A percentile compares a stretch with the other conserved stretches of the same genome.
Conservation (phyloP, 2,329 filamentous ascomycete species). For the Phialophora expanda region DNA sequence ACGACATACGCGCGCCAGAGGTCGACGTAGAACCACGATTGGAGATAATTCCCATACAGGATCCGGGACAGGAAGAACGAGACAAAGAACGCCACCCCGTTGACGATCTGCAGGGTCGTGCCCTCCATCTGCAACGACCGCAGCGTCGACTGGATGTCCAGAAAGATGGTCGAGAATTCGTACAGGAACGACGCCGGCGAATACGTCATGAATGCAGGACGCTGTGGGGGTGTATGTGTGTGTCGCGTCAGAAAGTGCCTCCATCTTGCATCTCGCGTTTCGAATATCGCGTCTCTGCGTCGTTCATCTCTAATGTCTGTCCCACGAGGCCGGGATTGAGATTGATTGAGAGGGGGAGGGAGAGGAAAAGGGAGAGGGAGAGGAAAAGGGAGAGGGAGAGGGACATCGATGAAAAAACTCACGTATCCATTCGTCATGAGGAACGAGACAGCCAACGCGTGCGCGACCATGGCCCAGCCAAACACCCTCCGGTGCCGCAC, state of each 20-base stretch:
- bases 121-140: constrained; percentile 6
- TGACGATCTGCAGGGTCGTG: constrained; percentile 10
- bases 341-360: background rate
- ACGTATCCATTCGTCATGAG: constrained; percentile 11
- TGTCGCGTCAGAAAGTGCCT: background rate
- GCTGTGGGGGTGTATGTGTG: background rate
- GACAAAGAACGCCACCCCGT: constrained; percentile 8
- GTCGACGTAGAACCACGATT: constrained; percentile 12
- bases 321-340: background rate
- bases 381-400: too few species aligned
- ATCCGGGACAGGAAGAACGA: constrained; percentile 11
- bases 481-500: constrained; percentile 1
- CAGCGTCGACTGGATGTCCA: constrained; percentile 6
- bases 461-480: constrained; percentile 14
- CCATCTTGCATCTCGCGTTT: background rate
- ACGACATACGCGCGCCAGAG: background rate
- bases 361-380: too few species aligned
- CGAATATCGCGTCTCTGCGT: background rate
- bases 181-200: constrained; percentile 11
- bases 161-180: constrained; percentile 14
- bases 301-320: background rate
- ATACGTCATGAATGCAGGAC: constrained; percentile 11
- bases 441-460: constrained; percentile 9
- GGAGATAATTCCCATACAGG: constrained; percentile 11
- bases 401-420: background rate